A percentile compares a stretch with the other conserved stretches of the same genome.
These are phyloP conservation scores for Lolium multiflorum DNA, from an alignment of 176 grass and related monocot species.

Conservation along the genomic window DNA sequence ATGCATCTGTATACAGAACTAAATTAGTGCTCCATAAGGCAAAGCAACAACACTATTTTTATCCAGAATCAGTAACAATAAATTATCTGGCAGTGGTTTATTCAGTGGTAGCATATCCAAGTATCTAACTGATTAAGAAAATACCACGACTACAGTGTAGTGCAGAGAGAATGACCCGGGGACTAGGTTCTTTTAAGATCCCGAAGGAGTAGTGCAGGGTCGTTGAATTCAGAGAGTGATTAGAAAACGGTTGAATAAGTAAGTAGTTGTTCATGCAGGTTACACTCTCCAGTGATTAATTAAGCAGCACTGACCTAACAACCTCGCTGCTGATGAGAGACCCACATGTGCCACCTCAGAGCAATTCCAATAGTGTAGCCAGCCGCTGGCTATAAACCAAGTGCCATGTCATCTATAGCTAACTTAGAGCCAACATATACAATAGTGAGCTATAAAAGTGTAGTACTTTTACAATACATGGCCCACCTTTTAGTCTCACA, in stretches of 20 bases:
- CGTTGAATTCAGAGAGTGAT: conserved; percentile 38
- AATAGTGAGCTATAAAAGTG: too few species aligned
- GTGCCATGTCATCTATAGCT: too few species aligned
- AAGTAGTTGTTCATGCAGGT: conserved; percentile 24
- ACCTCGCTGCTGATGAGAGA: conserved; percentile 29
- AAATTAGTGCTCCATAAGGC: background rate
- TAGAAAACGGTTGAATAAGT: conserved; percentile 21
- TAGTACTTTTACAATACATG: too few species aligned
- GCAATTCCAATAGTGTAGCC: background rate
- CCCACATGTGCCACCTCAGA: conserved; percentile 36
- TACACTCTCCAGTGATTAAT: conserved; percentile 19
- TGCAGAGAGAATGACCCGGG: conserved; percentile 21
- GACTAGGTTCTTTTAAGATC: conserved; percentile 53
- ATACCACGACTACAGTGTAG: background rate
- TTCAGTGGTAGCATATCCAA: conserved; percentile 35
- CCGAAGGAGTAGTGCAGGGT: conserved; percentile 18
- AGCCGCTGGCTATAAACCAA: too few species aligned
- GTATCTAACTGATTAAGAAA: conserved; percentile 48
- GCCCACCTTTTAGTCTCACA: too few species aligned
- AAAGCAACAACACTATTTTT: background rate
- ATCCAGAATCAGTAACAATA: background rate
- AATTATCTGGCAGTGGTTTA: conserved; percentile 22
- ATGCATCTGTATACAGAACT: background rate
- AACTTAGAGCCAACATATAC: too few species aligned
- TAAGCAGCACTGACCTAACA: background rate